Evolutionary conservation across 768 basidiomycete genomes (phyloP), one percentile per base, ranked within the genome.

Genomic region (Lyophyllum shimeji): DNA sequence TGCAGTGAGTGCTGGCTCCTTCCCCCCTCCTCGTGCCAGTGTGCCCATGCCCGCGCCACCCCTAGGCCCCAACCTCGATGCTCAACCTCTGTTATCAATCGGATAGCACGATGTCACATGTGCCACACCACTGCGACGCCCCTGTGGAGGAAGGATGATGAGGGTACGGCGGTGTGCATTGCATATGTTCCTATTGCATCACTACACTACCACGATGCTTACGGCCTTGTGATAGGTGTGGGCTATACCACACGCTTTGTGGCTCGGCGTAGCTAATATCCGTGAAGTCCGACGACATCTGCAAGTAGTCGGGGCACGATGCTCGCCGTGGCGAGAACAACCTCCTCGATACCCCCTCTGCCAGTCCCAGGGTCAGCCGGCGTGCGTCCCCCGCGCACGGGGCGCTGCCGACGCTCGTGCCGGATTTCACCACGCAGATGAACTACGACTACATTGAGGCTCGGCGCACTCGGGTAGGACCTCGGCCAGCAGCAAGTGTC

Each of bases 261-360:
- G 91, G 92, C 17, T 86, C 90, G 18, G 85, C 88, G 1, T 85
- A 91, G 24, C 92, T 91, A 1, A 90, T 93, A 57, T 90, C 89
- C 8, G 93, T 94, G 91, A 93, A 93, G 68, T 92, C 90, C 3
- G 92, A 94, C 60, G 85, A 92, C 33, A 91, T 94, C 61, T 87
- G 91, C 58, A 93, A 93, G 67, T 85, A 91, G 37, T 89, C 90
- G 1, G 78, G 91, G 1, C 90, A 92, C 62, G 90, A 93, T 57
- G 86, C 87, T 23, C 82, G 89, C 34, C 81, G 86, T 18, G 62
- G 74, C 51, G 80, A 79, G 15, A 74, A 72, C 58, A 77, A 74
- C 40, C 68, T 75, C 20, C 79, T 84, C 46, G 87, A 90, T 56
- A 89, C 87, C 0, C 86, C 87, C 0, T 90, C 90, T 7, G 87